Base-by-base conservation (phyloP, 2,329 filamentous ascomycete genomes). In the Aspergillus puulaauensis region DNA sequence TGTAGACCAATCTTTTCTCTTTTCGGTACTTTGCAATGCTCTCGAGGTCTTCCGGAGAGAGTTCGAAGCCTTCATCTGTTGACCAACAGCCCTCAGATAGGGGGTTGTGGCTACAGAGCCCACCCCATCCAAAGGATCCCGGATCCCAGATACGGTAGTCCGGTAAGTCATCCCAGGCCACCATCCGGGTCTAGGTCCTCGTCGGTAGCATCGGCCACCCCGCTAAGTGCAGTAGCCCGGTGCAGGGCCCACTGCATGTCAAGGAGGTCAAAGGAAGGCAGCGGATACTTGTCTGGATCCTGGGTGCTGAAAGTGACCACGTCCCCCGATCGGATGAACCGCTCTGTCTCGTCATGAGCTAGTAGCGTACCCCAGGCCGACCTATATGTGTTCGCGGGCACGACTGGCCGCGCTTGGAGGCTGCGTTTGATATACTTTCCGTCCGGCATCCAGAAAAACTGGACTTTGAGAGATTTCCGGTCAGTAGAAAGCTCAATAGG, bases 191-290 rank as follows among this genome's bases (percentile, higher is more conserved):
- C 35, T 17, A 40, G 3, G 7, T 41, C 23, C 23, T 51, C 35
- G 21, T 41, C 48, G 2, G 27, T 24, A 0, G 31, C 23, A 19
- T 43, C 48, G 3, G 37, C 48, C n/a, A 37, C 48, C 6, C 48
- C 48, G 9, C 35, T 41, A 6, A 41, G n/a, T 8, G 48, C 37
- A 19, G 21, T 19, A 3, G 15, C 14, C 6, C 47, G 24, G 27
- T 56, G 23, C 2, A 56, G 9, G 2, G 45, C 27, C 54, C 47
- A 56, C 47, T 56, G 54, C 39, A 51, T 31, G 4, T 46, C 7
- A 2, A 56, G 19, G 3, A 51, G 27, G 15, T 56, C 47, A 4
- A 37, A 4, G 1, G 46, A 51, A 4, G 54, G 54, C 1, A 56
- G 47, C 1, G 54, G 40, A 6, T 24, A 17, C 1, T 17, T n/a